Evolutionary conservation across 2,329 filamentous ascomycete genomes (phyloP).

Genomic region (Ilyonectria destructans): DNA sequence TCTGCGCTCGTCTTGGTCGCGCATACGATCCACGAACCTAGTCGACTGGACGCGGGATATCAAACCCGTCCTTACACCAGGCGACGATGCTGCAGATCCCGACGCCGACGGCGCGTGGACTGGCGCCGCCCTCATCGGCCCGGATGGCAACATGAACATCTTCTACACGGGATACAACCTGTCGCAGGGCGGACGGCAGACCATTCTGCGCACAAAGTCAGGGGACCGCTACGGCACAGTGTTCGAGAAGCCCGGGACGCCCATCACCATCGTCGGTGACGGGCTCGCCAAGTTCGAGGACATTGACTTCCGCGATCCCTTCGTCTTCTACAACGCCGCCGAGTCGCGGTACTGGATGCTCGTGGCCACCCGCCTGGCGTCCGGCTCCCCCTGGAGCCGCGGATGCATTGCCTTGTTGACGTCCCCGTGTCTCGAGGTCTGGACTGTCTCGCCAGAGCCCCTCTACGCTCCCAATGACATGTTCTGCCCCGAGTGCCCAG

Average conservation of each 20-base stretch:
- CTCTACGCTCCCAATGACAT: slow-evolving; percentile 55
- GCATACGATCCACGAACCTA: slow-evolving; percentile 50
- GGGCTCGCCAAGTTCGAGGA: slow-evolving; percentile 50
- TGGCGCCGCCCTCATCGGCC: slow-evolving; percentile 52
- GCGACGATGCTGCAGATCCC: slow-evolving; percentile 37
- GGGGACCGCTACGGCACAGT: slow-evolving; percentile 47
- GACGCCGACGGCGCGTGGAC: slow-evolving; percentile 57
- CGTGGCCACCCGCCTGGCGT: slow-evolving; percentile 53
- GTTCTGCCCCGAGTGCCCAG: slow-evolving; percentile 57
- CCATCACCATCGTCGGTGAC: slow-evolving; percentile 44
- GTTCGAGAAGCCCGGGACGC: slow-evolving; percentile 46
- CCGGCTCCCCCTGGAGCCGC: slow-evolving; percentile 54
- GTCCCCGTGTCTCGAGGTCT: slow-evolving; percentile 51
- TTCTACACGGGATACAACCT: slow-evolving; percentile 58
- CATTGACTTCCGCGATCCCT: slow-evolving; percentile 57
- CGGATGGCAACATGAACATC: slow-evolving; percentile 54
- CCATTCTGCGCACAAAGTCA: slow-evolving; percentile 51
- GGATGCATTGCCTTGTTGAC: slow-evolving; percentile 57
- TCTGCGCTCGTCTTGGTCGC: slow-evolving; percentile 53
- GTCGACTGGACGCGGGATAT: slow-evolving; percentile 51
- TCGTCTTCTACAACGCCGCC: slow-evolving; percentile 52
- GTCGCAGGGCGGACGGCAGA: slow-evolving; percentile 51
- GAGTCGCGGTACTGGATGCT: slow-evolving; percentile 57
- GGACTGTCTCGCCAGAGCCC: slow-evolving; percentile 52
- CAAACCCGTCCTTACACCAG: slow-evolving; percentile 45